These are phyloP conservation scores for Cornus controversa DNA, from an alignment of 148 eudicot genomes.

Conservation along the genomic window DNA sequence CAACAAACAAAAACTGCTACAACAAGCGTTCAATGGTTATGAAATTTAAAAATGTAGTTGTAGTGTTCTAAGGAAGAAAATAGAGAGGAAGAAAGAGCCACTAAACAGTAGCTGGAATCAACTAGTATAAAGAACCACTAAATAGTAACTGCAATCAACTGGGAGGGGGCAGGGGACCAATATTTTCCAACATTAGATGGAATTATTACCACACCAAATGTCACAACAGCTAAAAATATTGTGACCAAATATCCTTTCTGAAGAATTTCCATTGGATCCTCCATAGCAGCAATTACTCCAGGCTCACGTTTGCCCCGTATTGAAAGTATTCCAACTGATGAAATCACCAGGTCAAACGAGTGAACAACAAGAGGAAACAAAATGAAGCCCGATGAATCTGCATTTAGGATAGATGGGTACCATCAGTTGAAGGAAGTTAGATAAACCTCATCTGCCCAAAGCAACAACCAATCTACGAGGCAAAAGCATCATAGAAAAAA, in stretches of 20 bases:
- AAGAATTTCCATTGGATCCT: constrained; percentile 95
- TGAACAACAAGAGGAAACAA: constrained; percentile 97
- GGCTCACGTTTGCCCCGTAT: constrained; percentile 77
- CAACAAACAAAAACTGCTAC: background rate
- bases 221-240: constrained; percentile 75
- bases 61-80: constrained; percentile 7
- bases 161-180: background rate
- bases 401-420: constrained; percentile 18
- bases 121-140: background rate
- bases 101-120: too few relatives aligned
- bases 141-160: background rate
- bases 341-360: constrained; percentile 91
- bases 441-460: too few relatives aligned
- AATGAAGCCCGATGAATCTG: constrained; percentile 99
- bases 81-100: background rate
- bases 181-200: constrained; percentile 1
- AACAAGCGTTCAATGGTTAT: too few relatives aligned
- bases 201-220: constrained; percentile 82
- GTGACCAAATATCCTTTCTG: constrained; percentile 94
- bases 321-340: constrained; percentile 90
- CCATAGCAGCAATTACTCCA: constrained; percentile 48
- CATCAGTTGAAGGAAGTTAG: constrained; percentile 1
- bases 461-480: constrained; percentile 2
- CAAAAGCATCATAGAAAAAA: background rate
- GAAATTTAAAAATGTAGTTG: background rate